Evolutionary conservation across 352 stramenopile genomes (phyloP), one percentile per base, ranked within the genome.

Genomic region (Pythium biforme): DNA sequence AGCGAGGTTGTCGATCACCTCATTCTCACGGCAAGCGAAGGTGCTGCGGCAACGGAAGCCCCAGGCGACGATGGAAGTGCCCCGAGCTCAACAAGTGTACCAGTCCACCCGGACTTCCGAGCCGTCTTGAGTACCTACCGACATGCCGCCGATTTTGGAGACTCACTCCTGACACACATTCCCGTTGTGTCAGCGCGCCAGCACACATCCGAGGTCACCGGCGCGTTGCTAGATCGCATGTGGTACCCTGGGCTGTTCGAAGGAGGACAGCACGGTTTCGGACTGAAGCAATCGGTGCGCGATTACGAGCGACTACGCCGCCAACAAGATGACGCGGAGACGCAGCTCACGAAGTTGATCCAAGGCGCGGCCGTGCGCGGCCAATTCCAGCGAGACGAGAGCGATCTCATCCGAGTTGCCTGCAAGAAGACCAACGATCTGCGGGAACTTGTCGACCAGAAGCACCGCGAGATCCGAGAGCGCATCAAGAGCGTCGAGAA

Each of bases 311-410:
- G 51, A 12, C 52, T 79, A 1, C 40, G 50, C 7, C 54, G 59
- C 0, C 51, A 74, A 47, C 67, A 69, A 0, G 34, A 76, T 2
- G 58, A 59, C 3, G 43, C 58, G 7, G 46, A 78, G 3, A 29
- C 51, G 7, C 53, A 76, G 23, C 58, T 90, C 0, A 79, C 66
- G 1, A 74, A 77, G 23, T 53, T 79, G 10, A 58, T 83, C 4
- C 78, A 87, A 55, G 64, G 69, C 26, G 73, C 75, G 4, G 76
- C 65, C 9, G 73, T 73, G 14, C 59, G 67, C 7, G 79, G 75
- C 5, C 70, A 86, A 0, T 84, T 88, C 27, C 69, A 83, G n/a
- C 20, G 71, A 4, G 17, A 72, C 5, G 69, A 83, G 48, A 88
- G 70, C 0, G 54, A 79, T 19, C 19, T 45, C 17, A 61, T 90